Percentiles rank a stretch among this genome's conserved stretches.
These are phyloP conservation scores for Spiromastix sp. DNA, from an alignment of 2,329 filamentous ascomycete genomes.

Conservation along the genomic window DNA sequence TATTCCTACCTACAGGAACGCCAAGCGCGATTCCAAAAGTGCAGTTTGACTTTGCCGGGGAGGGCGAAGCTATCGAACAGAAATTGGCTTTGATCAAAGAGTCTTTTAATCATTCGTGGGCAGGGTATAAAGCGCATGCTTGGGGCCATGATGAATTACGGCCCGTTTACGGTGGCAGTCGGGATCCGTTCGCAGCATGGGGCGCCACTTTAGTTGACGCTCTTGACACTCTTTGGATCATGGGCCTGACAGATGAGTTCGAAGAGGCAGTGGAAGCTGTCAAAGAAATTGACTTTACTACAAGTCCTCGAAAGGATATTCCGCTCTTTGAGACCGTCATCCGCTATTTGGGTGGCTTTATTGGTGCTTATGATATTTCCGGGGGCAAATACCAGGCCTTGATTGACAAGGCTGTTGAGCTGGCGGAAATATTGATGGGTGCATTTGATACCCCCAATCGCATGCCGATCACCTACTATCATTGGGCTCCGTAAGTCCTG, in stretches of 20 bases:
- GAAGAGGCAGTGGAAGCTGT: slow-evolving; percentile 42
- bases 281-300: slow-evolving; percentile 45
- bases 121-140: slow-evolving; percentile 50
- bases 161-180: slow-evolving; percentile 43
- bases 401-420: slow-evolving; percentile 42
- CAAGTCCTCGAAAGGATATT: slow-evolving; percentile 18
- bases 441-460: slow-evolving; percentile 26
- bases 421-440: slow-evolving; percentile 45
- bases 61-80: slow-evolving; percentile 27
- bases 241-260: slow-evolving; percentile 50
- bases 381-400: slow-evolving; percentile 44
- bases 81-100: slow-evolving; percentile 39
- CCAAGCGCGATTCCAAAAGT: slow-evolving; percentile 18
- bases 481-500: slow-evolving; percentile 57
- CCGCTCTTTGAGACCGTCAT: slow-evolving; percentile 44
- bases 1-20: slow-evolving; percentile 45
- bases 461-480: slow-evolving; percentile 41
- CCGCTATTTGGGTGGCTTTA: slow-evolving; percentile 43
- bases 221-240: slow-evolving; percentile 53
- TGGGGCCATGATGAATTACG: slow-evolving; percentile 56
- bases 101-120: slow-evolving; percentile 48
- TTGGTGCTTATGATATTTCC: slow-evolving; percentile 45
- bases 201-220: slow-evolving; percentile 51
- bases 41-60: slow-evolving; percentile 19
- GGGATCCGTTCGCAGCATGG: slow-evolving; percentile 55